phyloP scores from a whole-genome alignment of 2,329 filamentous ascomycete species.

The Penicillium hesseltinei region DNA sequence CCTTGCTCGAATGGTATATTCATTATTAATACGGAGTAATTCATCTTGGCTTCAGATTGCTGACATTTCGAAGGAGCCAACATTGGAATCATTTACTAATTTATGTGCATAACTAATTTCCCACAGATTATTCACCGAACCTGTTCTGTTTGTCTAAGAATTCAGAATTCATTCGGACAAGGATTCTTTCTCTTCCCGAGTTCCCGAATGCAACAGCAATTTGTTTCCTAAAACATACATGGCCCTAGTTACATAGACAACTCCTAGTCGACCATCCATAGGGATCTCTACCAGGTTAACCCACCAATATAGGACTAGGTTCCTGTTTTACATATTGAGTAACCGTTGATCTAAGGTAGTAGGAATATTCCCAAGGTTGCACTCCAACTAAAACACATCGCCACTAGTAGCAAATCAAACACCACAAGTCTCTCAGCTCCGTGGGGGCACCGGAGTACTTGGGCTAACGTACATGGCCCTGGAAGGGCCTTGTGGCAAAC shows the following conservation, averaged over 20 bases:
- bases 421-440: not conserved
- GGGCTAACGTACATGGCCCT: not conserved
- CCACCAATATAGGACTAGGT: not conserved
- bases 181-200: not conserved
- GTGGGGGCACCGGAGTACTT: not conserved
- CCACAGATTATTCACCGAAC: not conserved
- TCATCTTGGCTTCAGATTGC: not conserved
- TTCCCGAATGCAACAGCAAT: conserved; percentile 7
- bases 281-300: conserved; percentile 2
- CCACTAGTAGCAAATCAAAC: conserved; percentile 5
- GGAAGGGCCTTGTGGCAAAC: conserved; percentile 1
- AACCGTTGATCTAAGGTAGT: conserved; percentile 5
- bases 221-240: not conserved
- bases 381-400: conserved; percentile 3
- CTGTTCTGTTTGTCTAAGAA: not conserved
- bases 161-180: not conserved
- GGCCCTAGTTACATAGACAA: not conserved
- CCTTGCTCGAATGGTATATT: not conserved
- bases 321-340: conserved; percentile 1
- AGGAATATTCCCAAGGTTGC: not conserved
- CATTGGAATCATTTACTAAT: not conserved
- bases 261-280: not conserved
- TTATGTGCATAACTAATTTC: not conserved
- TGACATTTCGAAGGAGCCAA: not conserved
- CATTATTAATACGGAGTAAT: not conserved